Percentiles rank a stretch among this genome's conserved stretches.
phyloP scores from a whole-genome alignment of 2,329 filamentous ascomycete genomes.

The Trichoderma simmonsii region DNA sequence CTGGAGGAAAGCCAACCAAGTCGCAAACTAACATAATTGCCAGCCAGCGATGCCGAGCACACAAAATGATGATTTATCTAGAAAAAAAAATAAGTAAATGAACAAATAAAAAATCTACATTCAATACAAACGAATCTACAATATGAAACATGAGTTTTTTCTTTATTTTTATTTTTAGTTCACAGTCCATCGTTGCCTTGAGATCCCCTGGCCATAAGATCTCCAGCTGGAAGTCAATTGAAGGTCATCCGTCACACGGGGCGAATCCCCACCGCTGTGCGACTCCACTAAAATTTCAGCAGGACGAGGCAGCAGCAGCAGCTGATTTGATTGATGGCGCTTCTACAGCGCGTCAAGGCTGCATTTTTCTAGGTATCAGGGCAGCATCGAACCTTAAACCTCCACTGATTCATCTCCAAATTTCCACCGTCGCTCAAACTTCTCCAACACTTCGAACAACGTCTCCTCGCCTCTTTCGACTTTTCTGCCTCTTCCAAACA shows the following conservation, averaged over 20 bases:
- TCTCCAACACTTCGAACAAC: neutral
- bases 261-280: neutral
- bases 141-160: too few relatives aligned
- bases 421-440: neutral
- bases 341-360: neutral
- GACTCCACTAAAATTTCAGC: slow-evolving; percentile 13
- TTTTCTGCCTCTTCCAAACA: neutral
- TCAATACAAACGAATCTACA: neutral
- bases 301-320: neutral
- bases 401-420: neutral
- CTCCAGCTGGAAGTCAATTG: neutral
- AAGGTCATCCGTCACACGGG: neutral
- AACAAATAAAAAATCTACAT: neutral
- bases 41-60: neutral
- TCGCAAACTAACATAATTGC: neutral
- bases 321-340: neutral
- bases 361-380: neutral
- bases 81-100: neutral
- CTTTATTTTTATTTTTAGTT: too few relatives aligned
- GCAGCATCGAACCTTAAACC: neutral
- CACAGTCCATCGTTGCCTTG: neutral
- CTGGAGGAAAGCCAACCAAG: neutral
- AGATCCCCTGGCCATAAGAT: neutral
- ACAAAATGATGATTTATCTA: neutral
- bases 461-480: neutral